Evolutionary conservation across 106 monocot genomes (phyloP).

Genomic region (Chionographis japonica): DNA sequence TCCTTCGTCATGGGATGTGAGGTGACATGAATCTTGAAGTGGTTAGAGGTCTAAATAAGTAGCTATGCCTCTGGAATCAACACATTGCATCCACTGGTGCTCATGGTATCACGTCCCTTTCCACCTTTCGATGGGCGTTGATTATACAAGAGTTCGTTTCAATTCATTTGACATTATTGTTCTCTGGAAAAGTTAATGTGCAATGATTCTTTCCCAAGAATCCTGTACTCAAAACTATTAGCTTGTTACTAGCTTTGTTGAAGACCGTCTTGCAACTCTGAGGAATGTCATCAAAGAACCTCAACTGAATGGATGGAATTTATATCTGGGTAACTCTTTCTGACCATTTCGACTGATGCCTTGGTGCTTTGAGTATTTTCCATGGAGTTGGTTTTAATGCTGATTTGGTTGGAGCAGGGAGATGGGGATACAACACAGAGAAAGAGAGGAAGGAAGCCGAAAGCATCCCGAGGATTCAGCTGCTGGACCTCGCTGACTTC

Average conservation of each 20-base stretch:
- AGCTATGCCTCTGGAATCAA: no score
- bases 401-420: conserved; percentile 44
- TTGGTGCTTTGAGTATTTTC: not conserved
- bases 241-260: conserved; percentile 65
- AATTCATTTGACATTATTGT: no score
- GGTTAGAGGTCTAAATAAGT: no score
- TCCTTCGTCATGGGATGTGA: no score
- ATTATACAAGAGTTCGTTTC: no score
- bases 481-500: conserved; percentile 76
- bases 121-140: no score
- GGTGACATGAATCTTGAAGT: no score
- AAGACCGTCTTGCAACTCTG: conserved; percentile 87
- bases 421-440: conserved; percentile 96
- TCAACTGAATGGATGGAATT: conserved; percentile 74
- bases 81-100: no score
- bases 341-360: not conserved
- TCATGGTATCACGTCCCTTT: no score
- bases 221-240: not conserved
- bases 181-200: no score
- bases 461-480: conserved; percentile 67
- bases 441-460: conserved; percentile 80
- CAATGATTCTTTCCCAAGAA: no score
- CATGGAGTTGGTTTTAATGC: not conserved
- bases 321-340: conserved; percentile 73
- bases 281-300: conserved; percentile 95